Percentiles rank a stretch among this genome's conserved stretches.
Conservation (phyloP, 495 filamentous ascomycete genomes). For the Penicillium herquei region DNA sequence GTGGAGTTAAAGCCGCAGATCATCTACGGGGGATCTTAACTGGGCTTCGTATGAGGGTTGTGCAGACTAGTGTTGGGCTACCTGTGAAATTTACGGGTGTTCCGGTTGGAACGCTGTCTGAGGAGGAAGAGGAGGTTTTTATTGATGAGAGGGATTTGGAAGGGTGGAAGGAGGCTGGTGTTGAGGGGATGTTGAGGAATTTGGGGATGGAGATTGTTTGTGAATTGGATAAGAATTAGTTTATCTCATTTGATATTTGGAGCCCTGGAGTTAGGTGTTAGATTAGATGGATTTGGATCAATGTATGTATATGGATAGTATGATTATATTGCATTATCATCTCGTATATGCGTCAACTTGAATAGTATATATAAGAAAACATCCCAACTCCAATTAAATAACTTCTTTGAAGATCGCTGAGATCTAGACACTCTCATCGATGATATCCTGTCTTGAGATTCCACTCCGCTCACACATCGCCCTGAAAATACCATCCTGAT, state of each 20-base stretch:
- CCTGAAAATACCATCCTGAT: slow-evolving; percentile 73
- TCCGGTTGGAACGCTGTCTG: slow-evolving; percentile 17
- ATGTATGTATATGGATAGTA: not conserved
- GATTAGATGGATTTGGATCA: not conserved
- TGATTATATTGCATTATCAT: not conserved
- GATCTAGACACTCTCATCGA: not conserved
- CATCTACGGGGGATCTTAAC: slow-evolving; percentile 21
- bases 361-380: not conserved
- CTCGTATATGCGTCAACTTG: not conserved
- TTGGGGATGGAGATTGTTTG: slow-evolving; percentile 31
- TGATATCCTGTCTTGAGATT: slow-evolving; percentile 68
- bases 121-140: slow-evolving; percentile 19
- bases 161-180: slow-evolving; percentile 24
- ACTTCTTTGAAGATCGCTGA: no score
- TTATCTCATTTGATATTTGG: no score
- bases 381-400: not conserved
- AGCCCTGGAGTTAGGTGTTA: no score
- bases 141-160: slow-evolving; percentile 24
- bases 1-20: slow-evolving; percentile 41
- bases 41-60: slow-evolving; percentile 24
- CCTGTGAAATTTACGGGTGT: slow-evolving; percentile 21
- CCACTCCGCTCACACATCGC: slow-evolving; percentile 92
- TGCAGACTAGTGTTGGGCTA: slow-evolving; percentile 22
- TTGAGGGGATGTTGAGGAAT: slow-evolving; percentile 31
- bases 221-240: slow-evolving; percentile 24